phyloP scores from a whole-genome alignment of 208 protist genomes.

The Trypanosomatidae sp. region DNA sequence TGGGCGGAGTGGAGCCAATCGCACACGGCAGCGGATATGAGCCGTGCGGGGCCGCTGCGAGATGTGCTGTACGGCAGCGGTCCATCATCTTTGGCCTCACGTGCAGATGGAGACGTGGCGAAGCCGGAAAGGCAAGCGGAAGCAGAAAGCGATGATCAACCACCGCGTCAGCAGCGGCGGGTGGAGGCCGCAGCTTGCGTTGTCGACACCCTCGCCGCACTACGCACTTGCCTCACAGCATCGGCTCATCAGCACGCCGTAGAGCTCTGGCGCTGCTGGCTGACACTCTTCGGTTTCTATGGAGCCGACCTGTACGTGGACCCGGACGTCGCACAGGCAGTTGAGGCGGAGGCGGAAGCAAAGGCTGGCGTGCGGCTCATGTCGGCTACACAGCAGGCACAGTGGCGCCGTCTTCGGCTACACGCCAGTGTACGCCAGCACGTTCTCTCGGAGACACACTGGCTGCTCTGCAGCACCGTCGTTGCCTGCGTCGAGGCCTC shows the following conservation, averaged over 20 bases:
- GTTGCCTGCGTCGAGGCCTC: slow-evolving; percentile 10
- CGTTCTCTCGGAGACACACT: slow-evolving; percentile 28
- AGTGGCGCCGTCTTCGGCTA: slow-evolving; percentile 7
- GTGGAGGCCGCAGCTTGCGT: no score
- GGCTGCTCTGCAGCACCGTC: slow-evolving; percentile 11
- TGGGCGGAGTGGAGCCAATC: slow-evolving; percentile 19
- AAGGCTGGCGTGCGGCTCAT: slow-evolving; percentile 11
- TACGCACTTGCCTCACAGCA: neutral
- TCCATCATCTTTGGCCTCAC: no score
- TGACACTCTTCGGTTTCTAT: slow-evolving; percentile 19
- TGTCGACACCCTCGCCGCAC: neutral
- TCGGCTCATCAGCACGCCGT: slow-evolving; percentile 7
- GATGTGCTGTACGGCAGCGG: neutral
- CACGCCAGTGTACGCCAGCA: slow-evolving; percentile 6
- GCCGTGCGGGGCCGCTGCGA: neutral
- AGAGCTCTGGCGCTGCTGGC: slow-evolving; percentile 28
- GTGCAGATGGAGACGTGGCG: no score
- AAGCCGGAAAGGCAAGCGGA: no score
- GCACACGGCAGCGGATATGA: slow-evolving; percentile 1
- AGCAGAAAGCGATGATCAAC: no score
- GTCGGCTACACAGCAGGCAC: slow-evolving; percentile 17
- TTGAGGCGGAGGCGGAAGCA: slow-evolving; percentile 13
- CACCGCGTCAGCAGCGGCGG: no score
- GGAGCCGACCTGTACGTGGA: slow-evolving; percentile 20
- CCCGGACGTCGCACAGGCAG: slow-evolving; percentile 1